A percentile compares a stretch with the other conserved stretches of the same genome.
These are phyloP conservation scores for Candida tibetensis DNA, from an alignment of 805 yeast genomes.

Conservation along the genomic window DNA sequence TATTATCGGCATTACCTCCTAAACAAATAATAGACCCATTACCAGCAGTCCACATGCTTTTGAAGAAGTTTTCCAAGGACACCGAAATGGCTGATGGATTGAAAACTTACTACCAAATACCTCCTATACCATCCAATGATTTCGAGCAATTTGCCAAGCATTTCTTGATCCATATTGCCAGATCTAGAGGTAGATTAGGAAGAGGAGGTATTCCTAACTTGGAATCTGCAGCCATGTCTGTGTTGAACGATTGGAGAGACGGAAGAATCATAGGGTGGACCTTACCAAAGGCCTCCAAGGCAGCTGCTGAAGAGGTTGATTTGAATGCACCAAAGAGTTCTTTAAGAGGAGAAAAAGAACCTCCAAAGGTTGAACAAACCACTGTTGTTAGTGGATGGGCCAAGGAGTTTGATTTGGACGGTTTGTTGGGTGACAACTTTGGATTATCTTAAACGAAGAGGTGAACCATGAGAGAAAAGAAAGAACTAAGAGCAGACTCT, in stretches of 20 bases:
- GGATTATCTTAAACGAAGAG: slow-evolving; percentile 19
- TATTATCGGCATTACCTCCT: slow-evolving; percentile 86
- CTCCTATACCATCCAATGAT: slow-evolving; percentile 71
- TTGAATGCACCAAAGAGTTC: slow-evolving; percentile 37
- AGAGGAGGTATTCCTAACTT: slow-evolving; percentile 92
- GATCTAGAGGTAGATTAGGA: slow-evolving; percentile 88
- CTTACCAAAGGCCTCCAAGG: slow-evolving; percentile 57
- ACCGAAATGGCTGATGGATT: slow-evolving; percentile 76
- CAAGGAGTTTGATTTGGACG: slow-evolving; percentile 89
- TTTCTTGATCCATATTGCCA: slow-evolving; percentile 87
- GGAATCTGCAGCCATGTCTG: slow-evolving; percentile 76
- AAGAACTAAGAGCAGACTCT: too few relatives aligned
- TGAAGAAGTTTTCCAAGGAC: slow-evolving; percentile 72
- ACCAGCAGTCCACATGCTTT: slow-evolving; percentile 72
- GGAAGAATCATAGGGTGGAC: slow-evolving; percentile 94
- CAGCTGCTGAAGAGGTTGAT: slow-evolving; percentile 25
- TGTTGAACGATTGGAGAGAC: slow-evolving; percentile 95
- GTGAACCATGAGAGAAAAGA: too few relatives aligned
- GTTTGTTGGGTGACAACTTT: slow-evolving; percentile 55
- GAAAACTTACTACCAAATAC: slow-evolving; percentile 69
- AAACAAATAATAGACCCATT: slow-evolving; percentile 81
- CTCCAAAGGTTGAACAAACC: slow-evolving; percentile 58
- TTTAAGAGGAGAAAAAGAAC: slow-evolving; percentile 42
- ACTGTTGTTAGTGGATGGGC: slow-evolving; percentile 90
- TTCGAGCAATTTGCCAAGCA: slow-evolving; percentile 79